Evolutionary conservation across 306 rosid genomes (phyloP), one percentile per base, ranked within the genome.

Genomic region (Dryas drummondii): DNA sequence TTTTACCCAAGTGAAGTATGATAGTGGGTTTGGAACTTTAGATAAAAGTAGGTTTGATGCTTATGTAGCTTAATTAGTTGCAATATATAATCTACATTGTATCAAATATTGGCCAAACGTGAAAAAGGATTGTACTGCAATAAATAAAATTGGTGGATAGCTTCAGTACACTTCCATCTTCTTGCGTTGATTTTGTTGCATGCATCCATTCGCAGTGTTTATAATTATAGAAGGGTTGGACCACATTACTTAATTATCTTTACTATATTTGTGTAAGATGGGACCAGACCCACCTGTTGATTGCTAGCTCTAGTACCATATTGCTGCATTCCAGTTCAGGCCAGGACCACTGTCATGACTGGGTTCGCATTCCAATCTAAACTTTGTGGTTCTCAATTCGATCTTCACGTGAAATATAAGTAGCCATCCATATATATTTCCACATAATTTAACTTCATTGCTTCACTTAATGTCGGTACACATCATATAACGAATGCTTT

Each of bases 171-270:
- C 14, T 58, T 10, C 19, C 63, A 58, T 58, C 19, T 17, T 26
- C 63, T 58, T 58, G 63, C 37, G 37, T 32, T 32, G 37, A 32
- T 32, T 32, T 1, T 32, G 2, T 32, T 32, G 37, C 2, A 32
- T 32, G 37, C 37, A 32, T 32, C 37, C 2, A 32, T 32, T 32
- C 37, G 12, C 32, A 26, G 14, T 58, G 26, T 57, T 17, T 46
- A 46, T 46, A 46, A 71, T 48, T 68, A 32, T 9, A 70, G 76
- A 41, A 60, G 57, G n/a, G 65, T 83, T 53, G 89, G 87, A 75
- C 87, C 89, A 75, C 81, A 12, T 75, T 49, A 14, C 68, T 49
- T 54, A n/a, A n/a, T n/a, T n/a, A 76, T 10, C 71, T 78, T 80
- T 66, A 14, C 79, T 68, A 77, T 55, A 49, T 74, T 70, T 1